Percentiles rank a stretch among this genome's conserved stretches.
phyloP scores from a whole-genome alignment of 177 flowering plant species.

The Tripterygium wilfordii region DNA sequence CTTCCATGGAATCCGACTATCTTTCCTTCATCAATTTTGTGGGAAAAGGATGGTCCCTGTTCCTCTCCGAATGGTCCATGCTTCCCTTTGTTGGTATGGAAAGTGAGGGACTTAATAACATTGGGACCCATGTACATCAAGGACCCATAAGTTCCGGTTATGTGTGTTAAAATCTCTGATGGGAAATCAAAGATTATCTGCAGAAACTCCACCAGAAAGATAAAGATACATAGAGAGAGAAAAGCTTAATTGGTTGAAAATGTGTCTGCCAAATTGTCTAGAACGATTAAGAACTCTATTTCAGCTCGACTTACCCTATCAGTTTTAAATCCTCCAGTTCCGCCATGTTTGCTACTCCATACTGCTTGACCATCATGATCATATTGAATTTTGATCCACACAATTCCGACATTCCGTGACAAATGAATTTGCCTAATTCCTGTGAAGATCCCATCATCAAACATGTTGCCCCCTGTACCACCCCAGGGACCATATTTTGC shows the following conservation, averaged over 20 bases:
- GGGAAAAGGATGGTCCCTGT: slow-evolving; percentile 52
- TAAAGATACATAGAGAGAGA: no score
- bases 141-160: slow-evolving; percentile 61
- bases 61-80: slow-evolving; percentile 82
- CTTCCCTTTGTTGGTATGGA: slow-evolving; percentile 61
- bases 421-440: slow-evolving; percentile 70
- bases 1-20: slow-evolving; percentile 80
- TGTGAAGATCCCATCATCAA: slow-evolving; percentile 59
- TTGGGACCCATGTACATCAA: slow-evolving; percentile 66
- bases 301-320: slow-evolving; percentile 48
- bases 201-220: slow-evolving; percentile 2
- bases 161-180: slow-evolving; percentile 54
- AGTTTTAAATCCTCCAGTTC: slow-evolving; percentile 44
- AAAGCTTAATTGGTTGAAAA: no score
- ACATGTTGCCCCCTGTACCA: slow-evolving; percentile 63
- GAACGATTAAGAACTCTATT: no score
- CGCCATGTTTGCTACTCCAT: slow-evolving; percentile 77
- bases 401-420: slow-evolving; percentile 50
- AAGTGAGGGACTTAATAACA: slow-evolving; percentile 66
- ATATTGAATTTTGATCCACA: slow-evolving; percentile 55
- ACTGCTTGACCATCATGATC: slow-evolving; percentile 45
- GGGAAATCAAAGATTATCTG: slow-evolving; percentile 77
- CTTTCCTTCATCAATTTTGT: slow-evolving; percentile 43
- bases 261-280: no score
- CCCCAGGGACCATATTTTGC: slow-evolving; percentile 80